A percentile compares a stretch with the other conserved stretches of the same genome.
Conservation (phyloP, 306 rosid genomes). For the apple (Malus domestica) region DNA sequence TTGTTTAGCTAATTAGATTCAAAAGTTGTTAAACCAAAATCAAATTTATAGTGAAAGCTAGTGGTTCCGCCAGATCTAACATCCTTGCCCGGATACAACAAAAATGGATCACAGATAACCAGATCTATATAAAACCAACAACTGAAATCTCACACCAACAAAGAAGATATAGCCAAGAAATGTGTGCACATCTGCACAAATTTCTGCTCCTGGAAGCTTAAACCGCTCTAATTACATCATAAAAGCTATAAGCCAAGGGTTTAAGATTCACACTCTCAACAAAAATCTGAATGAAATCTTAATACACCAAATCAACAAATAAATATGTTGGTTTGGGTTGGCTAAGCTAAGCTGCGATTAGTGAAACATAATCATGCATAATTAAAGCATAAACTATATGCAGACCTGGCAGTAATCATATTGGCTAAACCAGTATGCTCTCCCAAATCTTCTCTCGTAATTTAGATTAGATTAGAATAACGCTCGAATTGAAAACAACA, state of each 20-base stretch:
- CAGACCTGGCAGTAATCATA: not conserved
- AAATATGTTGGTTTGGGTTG: not conserved
- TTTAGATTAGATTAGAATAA: not conserved
- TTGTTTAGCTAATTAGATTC: not conserved
- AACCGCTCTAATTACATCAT: not conserved
- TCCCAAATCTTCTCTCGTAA: not conserved
- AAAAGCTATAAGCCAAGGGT: not conserved
- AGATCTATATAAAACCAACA: not conserved
- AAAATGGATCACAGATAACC: not conserved
- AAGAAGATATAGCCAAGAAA: not conserved
- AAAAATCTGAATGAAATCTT: not conserved
- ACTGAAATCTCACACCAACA: not conserved
- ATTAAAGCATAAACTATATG: not conserved
- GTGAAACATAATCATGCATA: not conserved
- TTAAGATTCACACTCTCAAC: too few species aligned
- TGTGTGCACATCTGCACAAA: slow-evolving; percentile 3
- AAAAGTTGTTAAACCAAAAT: too few species aligned
- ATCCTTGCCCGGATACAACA: not conserved
- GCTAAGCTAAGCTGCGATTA: not conserved
- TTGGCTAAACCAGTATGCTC: not conserved
- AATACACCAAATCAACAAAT: not conserved
- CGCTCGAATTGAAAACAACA: not conserved
- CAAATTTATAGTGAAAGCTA: not conserved
- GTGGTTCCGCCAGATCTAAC: not conserved
- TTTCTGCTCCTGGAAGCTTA: not conserved